Evolutionary conservation across 768 basidiomycete species (phyloP), one percentile per base, ranked within the genome.

Genomic region (Solioccasus polychromus): DNA sequence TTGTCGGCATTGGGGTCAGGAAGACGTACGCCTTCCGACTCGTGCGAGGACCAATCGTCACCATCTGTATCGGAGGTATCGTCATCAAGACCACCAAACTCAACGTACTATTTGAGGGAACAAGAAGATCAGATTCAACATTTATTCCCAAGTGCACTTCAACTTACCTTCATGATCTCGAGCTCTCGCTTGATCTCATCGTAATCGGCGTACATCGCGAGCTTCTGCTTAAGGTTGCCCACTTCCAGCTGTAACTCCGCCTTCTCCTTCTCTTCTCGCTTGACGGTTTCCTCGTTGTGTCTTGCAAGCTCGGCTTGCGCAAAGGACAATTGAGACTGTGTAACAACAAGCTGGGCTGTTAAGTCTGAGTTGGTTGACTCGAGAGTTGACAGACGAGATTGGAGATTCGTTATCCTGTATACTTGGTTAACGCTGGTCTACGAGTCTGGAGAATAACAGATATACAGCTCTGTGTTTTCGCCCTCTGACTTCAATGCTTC

Each of bases 161-260:
- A 11, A 59, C 69, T 36, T 39, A 90, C 96, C 82, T 99, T 97
- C 91, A 98, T 90, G 53, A 99, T 98, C 60, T 93, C 93, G 23
- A 99, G 76, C 64, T 99, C 96, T 22, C 96, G 85, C 71, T 98
- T 98, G 60, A 98, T 83, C 69, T 98, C 94, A 58, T 98, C 95
- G 58, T 99, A 98, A 65, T 99, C 92, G 14, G 65, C 65, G 50
- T 85, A 89, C 52, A 79, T 80, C 57, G 79, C 82, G 29, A 98
- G 69, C 53, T 82, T 83, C 26, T 71, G 67, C 61, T 78, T 83
- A 2, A 94, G 72, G 38, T 75, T 75, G 14, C 86, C 85, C 5
- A 85, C 71, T 66, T 96, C 93, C 3, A 63, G 62, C 4, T 62
- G 68, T 81, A 89, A 45, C 24, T 63, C 50, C 12, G 32, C 26